Percentiles rank a stretch among this genome's conserved stretches.
phyloP scores from a whole-genome alignment of 2,329 filamentous ascomycete genomes.

The Colletotrichum sp. region DNA sequence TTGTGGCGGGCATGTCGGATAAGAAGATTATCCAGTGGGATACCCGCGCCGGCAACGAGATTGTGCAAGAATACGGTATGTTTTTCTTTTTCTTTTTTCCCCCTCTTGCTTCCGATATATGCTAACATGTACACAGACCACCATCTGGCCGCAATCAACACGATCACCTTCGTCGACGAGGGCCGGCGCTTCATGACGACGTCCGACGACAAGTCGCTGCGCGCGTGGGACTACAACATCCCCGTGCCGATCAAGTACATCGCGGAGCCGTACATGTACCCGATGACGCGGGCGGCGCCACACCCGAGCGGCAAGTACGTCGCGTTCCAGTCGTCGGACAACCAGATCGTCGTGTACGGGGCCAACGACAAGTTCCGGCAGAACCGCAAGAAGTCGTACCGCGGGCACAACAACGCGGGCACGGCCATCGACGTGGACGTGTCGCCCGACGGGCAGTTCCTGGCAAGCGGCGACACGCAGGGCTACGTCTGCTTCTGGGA shows the following conservation, averaged over 20 bases:
- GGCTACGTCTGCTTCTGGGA: slow-evolving; percentile 98
- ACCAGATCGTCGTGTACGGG: slow-evolving; percentile 95
- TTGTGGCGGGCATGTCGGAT: slow-evolving; percentile 95
- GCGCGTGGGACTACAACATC: slow-evolving; percentile 98
- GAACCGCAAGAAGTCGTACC: slow-evolving; percentile 95
- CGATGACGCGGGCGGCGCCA: slow-evolving; percentile 82
- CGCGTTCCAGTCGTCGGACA: slow-evolving; percentile 87
- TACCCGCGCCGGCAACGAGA: slow-evolving; percentile 74
- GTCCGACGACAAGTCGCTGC: slow-evolving; percentile 93
- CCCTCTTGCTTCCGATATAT: no score
- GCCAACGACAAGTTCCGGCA: slow-evolving; percentile 95
- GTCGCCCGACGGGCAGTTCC: slow-evolving; percentile 89
- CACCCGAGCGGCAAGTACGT: slow-evolving; percentile 95
- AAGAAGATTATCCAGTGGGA: slow-evolving; percentile 99
- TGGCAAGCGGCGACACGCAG: slow-evolving; percentile 84
- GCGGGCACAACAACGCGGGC: slow-evolving; percentile 94
- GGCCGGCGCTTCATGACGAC: slow-evolving; percentile 97
- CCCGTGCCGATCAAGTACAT: slow-evolving; percentile 99
- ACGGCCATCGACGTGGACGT: slow-evolving; percentile 90
- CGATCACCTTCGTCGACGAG: slow-evolving; percentile 93
- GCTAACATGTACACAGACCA: slow-evolving; percentile 65
- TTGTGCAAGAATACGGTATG: slow-evolving; percentile 84
- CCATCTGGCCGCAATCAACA: slow-evolving; percentile 97
- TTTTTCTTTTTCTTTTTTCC: background rate
- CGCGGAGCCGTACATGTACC: slow-evolving; percentile 97